Evolutionary conservation across 768 basidiomycete species (phyloP), one percentile per base, ranked within the genome.

Genomic region (Hygrophoropsis aurantiaca): DNA sequence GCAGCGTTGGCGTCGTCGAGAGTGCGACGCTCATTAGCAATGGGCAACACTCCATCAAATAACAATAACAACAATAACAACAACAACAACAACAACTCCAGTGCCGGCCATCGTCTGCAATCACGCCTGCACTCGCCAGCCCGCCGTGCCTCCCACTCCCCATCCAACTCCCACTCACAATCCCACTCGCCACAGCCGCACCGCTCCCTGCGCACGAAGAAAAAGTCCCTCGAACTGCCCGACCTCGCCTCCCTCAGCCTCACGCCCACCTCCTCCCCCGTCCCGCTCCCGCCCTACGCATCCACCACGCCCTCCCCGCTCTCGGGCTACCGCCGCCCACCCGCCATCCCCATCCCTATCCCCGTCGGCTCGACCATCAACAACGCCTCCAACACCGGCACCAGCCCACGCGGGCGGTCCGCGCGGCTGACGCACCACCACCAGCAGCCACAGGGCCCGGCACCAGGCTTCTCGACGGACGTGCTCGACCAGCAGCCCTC

Each of bases 151-250:
- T 32, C 74, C 78, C 1, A 62, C 62, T 35, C 59, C 65, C 39
- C 65, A 66, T 49, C 65, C n/a, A n/a, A n/a, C n/a, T n/a, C n/a
- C n/a, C n/a, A n/a, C n/a, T n/a, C n/a, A n/a, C n/a, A n/a, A 47
- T 60, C n/a, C 65, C 67, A 16, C 64, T 66, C 33, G n/a, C n/a
- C n/a, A n/a, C n/a, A 67, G 58, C 73, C 82, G 1, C 84, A 86
- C 62, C 71, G 73, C 25, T 84, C 85, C 36, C 67, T 87, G 48
- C 74, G 82, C 33, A 71, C 73, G 18, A 87, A 84, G 74, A 87
- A 85, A 67, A 80, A 75, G 60, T 85, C 84, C 0, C 79, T 90
- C 16, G 85, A 90, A 61, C 74, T 90, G 20, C 87, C 87, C 44
- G 87, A 88, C 71, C 81, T 90, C 57, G 77, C 77, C 11, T 67